Conservation (phyloP, 441 rosid genomes). For the Bocquillonia castaneifolia region DNA sequence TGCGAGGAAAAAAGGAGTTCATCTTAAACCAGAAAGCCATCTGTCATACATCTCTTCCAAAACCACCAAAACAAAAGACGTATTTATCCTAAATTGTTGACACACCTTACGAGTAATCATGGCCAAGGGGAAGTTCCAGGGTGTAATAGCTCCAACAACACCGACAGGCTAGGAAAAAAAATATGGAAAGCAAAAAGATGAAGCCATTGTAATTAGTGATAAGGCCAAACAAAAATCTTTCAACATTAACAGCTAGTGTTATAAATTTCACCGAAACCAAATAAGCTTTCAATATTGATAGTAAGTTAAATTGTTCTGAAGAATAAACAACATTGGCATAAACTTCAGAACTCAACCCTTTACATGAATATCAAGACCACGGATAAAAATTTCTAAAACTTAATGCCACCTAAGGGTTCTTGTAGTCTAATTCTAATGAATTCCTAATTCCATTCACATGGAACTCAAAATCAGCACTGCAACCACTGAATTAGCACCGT, state of each 20-base stretch:
- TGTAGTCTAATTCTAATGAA: not conserved
- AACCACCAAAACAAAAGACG: constrained; percentile 3
- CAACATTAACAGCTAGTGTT: not conserved
- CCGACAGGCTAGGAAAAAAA: constrained; percentile 74
- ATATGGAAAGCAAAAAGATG: not conserved
- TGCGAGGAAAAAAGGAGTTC: constrained; percentile 23
- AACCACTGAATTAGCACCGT: too few relatives aligned
- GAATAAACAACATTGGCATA: not conserved
- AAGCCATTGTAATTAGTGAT: not conserved
- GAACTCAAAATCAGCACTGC: not conserved
- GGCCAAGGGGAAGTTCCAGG: constrained; percentile 99
- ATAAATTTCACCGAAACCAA: too few relatives aligned
- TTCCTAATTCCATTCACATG: not conserved
- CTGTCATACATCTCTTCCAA: not conserved
- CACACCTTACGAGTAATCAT: constrained; percentile 96
- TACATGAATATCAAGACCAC: not conserved
- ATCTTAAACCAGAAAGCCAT: constrained; percentile 18
- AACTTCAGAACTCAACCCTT: not conserved
- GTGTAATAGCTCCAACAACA: constrained; percentile 92
- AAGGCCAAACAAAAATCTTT: not conserved
- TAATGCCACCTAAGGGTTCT: not conserved
- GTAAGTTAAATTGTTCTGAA: not conserved
- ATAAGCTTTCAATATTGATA: not conserved
- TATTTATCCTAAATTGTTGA: constrained; percentile 20
- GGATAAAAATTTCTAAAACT: not conserved